Percentiles rank a stretch among this genome's conserved stretches.
These are phyloP conservation scores for Fusarium sp. DNA, from an alignment of 2,329 filamentous ascomycete genomes.

Conservation along the genomic window DNA sequence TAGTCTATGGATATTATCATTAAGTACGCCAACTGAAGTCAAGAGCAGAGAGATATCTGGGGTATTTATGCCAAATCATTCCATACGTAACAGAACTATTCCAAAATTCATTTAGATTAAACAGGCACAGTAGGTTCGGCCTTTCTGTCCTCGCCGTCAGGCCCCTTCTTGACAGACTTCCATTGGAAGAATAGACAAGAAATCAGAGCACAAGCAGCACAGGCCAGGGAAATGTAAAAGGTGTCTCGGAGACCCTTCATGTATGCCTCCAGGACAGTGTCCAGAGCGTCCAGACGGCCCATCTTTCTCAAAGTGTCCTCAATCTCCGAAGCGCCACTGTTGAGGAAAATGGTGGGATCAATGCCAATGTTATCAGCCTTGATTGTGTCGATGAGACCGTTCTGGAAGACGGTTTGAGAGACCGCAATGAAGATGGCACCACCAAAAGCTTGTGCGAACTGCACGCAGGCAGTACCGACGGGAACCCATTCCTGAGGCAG, in stretches of 20 bases:
- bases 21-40: slow-evolving; percentile 26
- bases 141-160: slow-evolving; percentile 45
- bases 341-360: slow-evolving; percentile 61
- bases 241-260: slow-evolving; percentile 62
- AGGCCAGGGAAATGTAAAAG: slow-evolving; percentile 65
- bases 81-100: slow-evolving; percentile 4
- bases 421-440: slow-evolving; percentile 74
- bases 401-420: slow-evolving; percentile 75
- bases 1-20: slow-evolving; percentile 24
- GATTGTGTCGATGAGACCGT: slow-evolving; percentile 68
- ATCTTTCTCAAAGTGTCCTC: slow-evolving; percentile 57
- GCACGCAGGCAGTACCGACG: slow-evolving; percentile 63
- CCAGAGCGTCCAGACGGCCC: slow-evolving; percentile 56
- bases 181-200: slow-evolving; percentile 60
- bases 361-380: slow-evolving; percentile 57
- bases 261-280: slow-evolving; percentile 61
- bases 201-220: slow-evolving; percentile 60
- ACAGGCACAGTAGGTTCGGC: slow-evolving; percentile 45
- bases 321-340: slow-evolving; percentile 65
- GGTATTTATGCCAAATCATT: slow-evolving; percentile 45
- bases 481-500: slow-evolving; percentile 62
- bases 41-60: slow-evolving; percentile 41
- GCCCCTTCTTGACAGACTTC: slow-evolving; percentile 65
- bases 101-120: slow-evolving; percentile 3
- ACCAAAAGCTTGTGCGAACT: slow-evolving; percentile 74